phyloP scores from a whole-genome alignment of 495 filamentous ascomycete species.

The Darksidea phi region DNA sequence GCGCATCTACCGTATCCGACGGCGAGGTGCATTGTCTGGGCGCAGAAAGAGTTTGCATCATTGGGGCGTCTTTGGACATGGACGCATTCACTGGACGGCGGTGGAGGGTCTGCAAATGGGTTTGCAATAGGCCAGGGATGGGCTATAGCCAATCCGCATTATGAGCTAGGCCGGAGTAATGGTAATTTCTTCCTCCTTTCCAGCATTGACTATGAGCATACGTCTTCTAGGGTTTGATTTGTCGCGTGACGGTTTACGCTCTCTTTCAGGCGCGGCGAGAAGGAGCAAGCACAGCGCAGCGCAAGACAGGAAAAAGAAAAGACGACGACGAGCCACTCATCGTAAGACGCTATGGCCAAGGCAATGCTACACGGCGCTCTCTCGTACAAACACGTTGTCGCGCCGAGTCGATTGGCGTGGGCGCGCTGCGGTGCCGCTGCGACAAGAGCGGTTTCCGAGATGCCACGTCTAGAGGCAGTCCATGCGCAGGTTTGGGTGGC shows the following conservation, averaged over 20 bases:
- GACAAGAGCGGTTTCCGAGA: conserved; percentile 4
- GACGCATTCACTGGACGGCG: conserved; percentile 15
- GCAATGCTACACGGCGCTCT: neutral
- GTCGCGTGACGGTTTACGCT: neutral
- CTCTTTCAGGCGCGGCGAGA: neutral
- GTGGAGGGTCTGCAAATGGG: conserved; percentile 7
- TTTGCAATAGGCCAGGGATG: neutral
- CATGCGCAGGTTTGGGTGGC: neutral
- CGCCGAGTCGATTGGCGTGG: conserved; percentile 13
- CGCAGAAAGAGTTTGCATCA: neutral
- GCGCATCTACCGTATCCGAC: neutral
- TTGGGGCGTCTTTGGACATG: neutral
- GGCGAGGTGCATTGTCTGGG: neutral
- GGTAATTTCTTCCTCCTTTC: conserved; percentile 26
- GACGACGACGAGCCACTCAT: neutral
- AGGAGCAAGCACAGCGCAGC: neutral
- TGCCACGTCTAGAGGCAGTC: conserved; percentile 17
- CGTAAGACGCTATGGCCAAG: neutral
- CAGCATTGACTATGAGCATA: conserved; percentile 1
- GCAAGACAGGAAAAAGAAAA: neutral
- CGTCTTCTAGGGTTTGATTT: neutral
- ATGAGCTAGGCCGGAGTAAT: conserved; percentile 22
- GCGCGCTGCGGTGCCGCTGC: conserved; percentile 3
- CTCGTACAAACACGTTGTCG: conserved; percentile 11
- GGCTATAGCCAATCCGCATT: conserved; percentile 6